These are phyloP conservation scores for Kuraishia ogatae DNA, from an alignment of 805 yeast species.

Conservation along the genomic window DNA sequence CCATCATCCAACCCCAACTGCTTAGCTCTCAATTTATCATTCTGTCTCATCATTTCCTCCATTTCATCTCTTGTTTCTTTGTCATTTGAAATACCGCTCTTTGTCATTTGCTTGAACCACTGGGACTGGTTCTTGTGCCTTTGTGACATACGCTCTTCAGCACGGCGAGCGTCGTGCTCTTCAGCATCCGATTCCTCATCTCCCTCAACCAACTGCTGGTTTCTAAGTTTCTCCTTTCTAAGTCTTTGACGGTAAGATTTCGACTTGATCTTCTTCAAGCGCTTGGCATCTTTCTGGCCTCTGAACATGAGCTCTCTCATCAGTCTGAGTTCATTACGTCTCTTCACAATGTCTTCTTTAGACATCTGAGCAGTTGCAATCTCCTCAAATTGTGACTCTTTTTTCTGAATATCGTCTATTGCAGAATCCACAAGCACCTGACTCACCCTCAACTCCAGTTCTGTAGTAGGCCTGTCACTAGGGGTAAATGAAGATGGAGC, in stretches of 20 bases:
- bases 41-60: slow-evolving; percentile 90
- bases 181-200: slow-evolving; percentile 42
- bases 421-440: slow-evolving; percentile 55
- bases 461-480: slow-evolving; percentile 39
- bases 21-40: slow-evolving; percentile 66
- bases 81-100: slow-evolving; percentile 86
- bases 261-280: slow-evolving; percentile 91
- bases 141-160: slow-evolving; percentile 85
- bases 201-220: slow-evolving; percentile 59
- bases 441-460: slow-evolving; percentile 60
- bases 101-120: slow-evolving; percentile 89
- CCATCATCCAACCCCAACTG: slow-evolving; percentile 61
- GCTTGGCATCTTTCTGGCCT: slow-evolving; percentile 83
- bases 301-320: slow-evolving; percentile 97
- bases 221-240: slow-evolving; percentile 72
- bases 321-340: slow-evolving; percentile 75
- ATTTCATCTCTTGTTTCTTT: slow-evolving; percentile 75
- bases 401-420: slow-evolving; percentile 52
- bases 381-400: slow-evolving; percentile 81
- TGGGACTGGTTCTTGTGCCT: slow-evolving; percentile 81
- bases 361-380: slow-evolving; percentile 74
- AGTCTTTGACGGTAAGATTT: slow-evolving; percentile 80
- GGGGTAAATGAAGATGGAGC: slow-evolving; percentile 47
- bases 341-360: slow-evolving; percentile 66
- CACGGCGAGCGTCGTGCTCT: slow-evolving; percentile 68